Percentiles rank a stretch among this genome's conserved stretches.
Conservation (phyloP, 257 asterid species). For the Capsicum rhomboideum region DNA sequence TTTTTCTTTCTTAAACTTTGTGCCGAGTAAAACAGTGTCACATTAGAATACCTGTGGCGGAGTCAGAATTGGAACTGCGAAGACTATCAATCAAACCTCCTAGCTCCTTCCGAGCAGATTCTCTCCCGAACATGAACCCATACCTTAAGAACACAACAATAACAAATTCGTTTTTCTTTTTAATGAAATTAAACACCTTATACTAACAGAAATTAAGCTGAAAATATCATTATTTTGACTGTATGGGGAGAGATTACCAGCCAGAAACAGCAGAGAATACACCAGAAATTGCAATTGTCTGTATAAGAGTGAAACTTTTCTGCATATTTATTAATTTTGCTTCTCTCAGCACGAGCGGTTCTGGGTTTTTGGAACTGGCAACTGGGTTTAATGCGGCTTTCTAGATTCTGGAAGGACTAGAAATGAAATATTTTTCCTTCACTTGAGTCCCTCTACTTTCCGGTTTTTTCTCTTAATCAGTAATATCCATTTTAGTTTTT, state of each 20-base stretch:
- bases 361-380: neutral
- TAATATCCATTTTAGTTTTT: no score
- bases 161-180: neutral
- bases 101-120: slow-evolving; percentile 79
- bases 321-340: slow-evolving; percentile 28
- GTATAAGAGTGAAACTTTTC: slow-evolving; percentile 64
- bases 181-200: neutral
- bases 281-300: slow-evolving; percentile 71
- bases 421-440: neutral
- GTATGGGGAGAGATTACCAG: no score
- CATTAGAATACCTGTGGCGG: slow-evolving; percentile 7
- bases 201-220: neutral
- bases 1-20: no score
- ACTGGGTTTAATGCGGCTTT: neutral
- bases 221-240: no score
- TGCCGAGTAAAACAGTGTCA: no score
- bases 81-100: slow-evolving; percentile 62
- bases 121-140: slow-evolving; percentile 91
- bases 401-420: neutral
- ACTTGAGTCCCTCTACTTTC: neutral
- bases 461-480: neutral
- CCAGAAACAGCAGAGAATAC: slow-evolving; percentile 82
- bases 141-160: slow-evolving; percentile 59
- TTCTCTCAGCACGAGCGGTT: neutral
- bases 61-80: slow-evolving; percentile 40